Base-by-base conservation (phyloP, 495 filamentous ascomycete genomes). In the Aspergillus baeticus region DNA sequence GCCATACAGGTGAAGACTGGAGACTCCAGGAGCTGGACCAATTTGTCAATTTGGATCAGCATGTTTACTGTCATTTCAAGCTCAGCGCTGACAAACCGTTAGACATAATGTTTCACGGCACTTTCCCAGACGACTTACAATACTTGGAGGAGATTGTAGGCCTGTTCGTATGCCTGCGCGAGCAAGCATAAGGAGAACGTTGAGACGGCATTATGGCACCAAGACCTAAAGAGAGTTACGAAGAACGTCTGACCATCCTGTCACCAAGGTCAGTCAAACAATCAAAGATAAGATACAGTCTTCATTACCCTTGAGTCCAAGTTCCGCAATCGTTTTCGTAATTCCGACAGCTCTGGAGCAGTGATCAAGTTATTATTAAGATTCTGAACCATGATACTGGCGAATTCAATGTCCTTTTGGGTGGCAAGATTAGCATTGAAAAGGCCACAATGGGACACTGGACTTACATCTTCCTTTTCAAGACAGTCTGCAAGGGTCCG, bases 381-480 rank as follows among this genome's bases (percentile, higher is more conserved):
- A 69, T 98, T 97, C 65, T 98, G 95, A 22, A 99, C 91, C 95
- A 99, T 99, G 62, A 98, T 99, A 60, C 92, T 96, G 15, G 95
- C 92, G 70, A 99, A 99, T 67, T 98, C 95, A 31, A 97, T 81
- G 66, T 99, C 94, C 76, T 85, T 10, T 43, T n/a, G 35, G 18
- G 23, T 38, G 26, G 10, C 23, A 51, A 31, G 10, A 5, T 71
- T 22, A 69, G 63, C 31, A 41, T 14, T 35, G 15, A 11, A 8
- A 36, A 11, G 31, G 22, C 3, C 17, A 18, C 37, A 11, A 22
- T 33, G 0, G 7, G 17, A 13, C 2, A 15, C 6, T 10, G 41
- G 26, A 64, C 75, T 38, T 38, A 83, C 82, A 65, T 98, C 93
- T 69, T 99, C 95, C 59, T 95, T 96, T 70, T 98, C 95, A 6